Evolutionary conservation across 495 filamentous ascomycete species (phyloP), one percentile per base, ranked within the genome.

Genomic region (Rostrohypoxylon terebratum): DNA sequence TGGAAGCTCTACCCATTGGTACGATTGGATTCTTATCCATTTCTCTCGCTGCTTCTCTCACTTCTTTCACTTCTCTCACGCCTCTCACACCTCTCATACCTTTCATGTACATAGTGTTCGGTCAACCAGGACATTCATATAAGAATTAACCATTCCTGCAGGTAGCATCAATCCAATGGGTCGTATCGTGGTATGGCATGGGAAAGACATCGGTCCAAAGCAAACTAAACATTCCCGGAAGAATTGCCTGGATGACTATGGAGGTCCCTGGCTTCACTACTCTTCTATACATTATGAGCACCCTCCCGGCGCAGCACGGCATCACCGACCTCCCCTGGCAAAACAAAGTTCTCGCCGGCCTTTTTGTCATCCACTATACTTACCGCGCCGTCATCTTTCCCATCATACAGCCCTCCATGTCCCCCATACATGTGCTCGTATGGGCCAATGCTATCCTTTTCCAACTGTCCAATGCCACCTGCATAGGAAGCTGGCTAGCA

Each of bases 351-450:
- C 88, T 93, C 77, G 90, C 83, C 48, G 85, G 77, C 7, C 79
- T 91, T 34, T 93, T 90, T 73, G 88, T 87, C 58, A 86, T 92
- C 66, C 96, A 99, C 80, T 99, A 99, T 81, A 63, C 88, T 75
- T 94, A 99, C 85, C 93, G 96, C 69, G 92, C 95, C 18, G 79
- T 98, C 60, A 80, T 97, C 64, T 89, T 89, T 38, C 94, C 96
- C 1, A 83, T 94, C 71, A 84, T 94, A 33, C 93, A 94, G 59
- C 94, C 94, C 0, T 92, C 89, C 79, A 97, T 99, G 91, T 94
- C 94, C 8, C 94, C 94, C 21, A 91, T 95, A 57, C 92, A 94
- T 77, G 69, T 86, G 9, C 60, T 87, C 16, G 81, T 97, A 67
- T 89, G 89, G 83, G 5, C 79, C 45, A 80, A 77, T 3, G 94